A percentile compares a stretch with the other conserved stretches of the same genome.
Evolutionary conservation across 129 eudicot genomes (phyloP).

Genomic region (Silybum marianum): DNA sequence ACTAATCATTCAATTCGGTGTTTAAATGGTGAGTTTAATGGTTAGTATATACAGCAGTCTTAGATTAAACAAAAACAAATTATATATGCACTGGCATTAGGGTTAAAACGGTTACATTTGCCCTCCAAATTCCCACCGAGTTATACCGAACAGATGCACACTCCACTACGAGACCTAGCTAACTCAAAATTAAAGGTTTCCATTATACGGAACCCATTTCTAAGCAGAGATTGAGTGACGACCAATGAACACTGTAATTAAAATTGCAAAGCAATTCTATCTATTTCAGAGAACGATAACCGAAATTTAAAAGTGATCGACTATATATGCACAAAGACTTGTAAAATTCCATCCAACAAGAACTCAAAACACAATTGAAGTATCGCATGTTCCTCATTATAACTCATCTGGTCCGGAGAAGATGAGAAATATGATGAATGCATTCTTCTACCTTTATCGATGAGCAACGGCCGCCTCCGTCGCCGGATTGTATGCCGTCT

Average conservation of each 20-base stretch:
- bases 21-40: background rate
- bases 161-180: background rate
- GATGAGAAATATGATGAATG: background rate
- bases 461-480: background rate
- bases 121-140: background rate
- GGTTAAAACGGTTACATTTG: background rate
- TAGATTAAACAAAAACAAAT: background rate
- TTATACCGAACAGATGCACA: background rate
- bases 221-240: background rate
- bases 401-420: background rate
- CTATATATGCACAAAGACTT: slow-evolving; percentile 2
- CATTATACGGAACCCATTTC: background rate
- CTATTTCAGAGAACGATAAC: background rate
- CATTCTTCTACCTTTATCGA: background rate
- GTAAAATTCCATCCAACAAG: background rate
- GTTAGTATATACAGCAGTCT: background rate
- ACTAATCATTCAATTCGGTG: background rate
- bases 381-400: background rate
- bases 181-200: background rate
- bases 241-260: background rate
- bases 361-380: background rate
- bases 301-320: slow-evolving; percentile 2
- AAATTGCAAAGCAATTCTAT: background rate
- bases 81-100: background rate
- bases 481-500: background rate